A percentile compares a stretch with the other conserved stretches of the same genome.
phyloP scores from a whole-genome alignment of 495 filamentous ascomycete genomes.

The Talaromyces liani region DNA sequence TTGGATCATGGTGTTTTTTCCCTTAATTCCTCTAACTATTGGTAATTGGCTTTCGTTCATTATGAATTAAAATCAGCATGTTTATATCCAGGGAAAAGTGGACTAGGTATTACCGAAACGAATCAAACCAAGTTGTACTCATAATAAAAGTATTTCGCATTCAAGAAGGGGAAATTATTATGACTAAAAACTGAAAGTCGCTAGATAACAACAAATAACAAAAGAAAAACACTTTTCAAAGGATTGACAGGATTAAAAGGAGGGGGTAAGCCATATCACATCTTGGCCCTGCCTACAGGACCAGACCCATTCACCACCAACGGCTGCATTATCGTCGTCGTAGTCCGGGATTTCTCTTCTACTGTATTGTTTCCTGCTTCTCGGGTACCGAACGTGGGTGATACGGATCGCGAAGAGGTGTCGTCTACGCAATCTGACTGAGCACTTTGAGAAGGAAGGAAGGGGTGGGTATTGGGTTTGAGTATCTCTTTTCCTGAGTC shows the following conservation, averaged over 20 bases:
- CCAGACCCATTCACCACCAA: slow-evolving; percentile 37
- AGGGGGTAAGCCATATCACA: background rate
- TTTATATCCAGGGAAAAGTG: background rate
- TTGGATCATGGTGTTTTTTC: background rate
- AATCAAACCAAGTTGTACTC: background rate
- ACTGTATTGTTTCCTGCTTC: background rate
- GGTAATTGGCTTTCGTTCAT: background rate
- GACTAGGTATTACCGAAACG: background rate
- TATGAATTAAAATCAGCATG: background rate
- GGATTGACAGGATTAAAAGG: background rate
- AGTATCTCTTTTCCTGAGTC: background rate
- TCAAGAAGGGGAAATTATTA: background rate
- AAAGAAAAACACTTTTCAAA: background rate
- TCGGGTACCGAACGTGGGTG: background rate
- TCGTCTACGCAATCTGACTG: background rate
- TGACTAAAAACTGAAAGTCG: background rate
- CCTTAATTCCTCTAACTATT: background rate
- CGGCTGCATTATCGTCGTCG: slow-evolving; percentile 13
- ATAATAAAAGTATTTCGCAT: background rate
- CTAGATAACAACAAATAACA: background rate
- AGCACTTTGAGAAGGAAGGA: background rate
- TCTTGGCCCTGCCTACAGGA: background rate
- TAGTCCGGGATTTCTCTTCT: background rate
- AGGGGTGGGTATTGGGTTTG: background rate
- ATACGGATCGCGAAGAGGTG: background rate